Evolutionary conservation across 2,329 filamentous ascomycete species (phyloP).

Genomic region (Tolypocladium cylindrosporum): DNA sequence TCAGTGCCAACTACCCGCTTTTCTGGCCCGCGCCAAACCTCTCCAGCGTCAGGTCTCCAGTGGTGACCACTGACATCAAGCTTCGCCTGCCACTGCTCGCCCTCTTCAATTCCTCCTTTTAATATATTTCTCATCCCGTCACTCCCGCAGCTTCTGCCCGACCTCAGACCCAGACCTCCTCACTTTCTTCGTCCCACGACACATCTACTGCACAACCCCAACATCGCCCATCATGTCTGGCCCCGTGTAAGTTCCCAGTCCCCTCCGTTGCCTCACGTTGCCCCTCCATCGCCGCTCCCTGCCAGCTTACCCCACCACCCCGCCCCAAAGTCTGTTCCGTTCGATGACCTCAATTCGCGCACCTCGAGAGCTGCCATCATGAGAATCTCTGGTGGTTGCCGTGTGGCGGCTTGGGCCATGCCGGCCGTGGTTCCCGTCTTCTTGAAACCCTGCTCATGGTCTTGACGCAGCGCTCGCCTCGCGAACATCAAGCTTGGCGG

Average conservation of each 20-base stretch:
- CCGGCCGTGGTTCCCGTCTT: slow-evolving; percentile 1
- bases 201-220: not conserved
- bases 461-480: slow-evolving; percentile 56
- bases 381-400: slow-evolving; percentile 7
- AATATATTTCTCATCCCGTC: slow-evolving; percentile 6
- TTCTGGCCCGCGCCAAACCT: slow-evolving; percentile 7
- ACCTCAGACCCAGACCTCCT: slow-evolving; percentile 1
- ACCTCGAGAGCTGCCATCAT: slow-evolving; percentile 13
- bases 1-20: not conserved
- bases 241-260: slow-evolving; percentile 49
- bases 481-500: slow-evolving; percentile 63
- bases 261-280: slow-evolving; percentile 12
- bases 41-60: slow-evolving; percentile 3
- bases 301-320: slow-evolving; percentile 28
- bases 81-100: not conserved
- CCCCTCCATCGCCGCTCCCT: slow-evolving; percentile 10
- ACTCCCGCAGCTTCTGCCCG: not conserved
- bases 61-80: slow-evolving; percentile 1
- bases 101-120: not conserved
- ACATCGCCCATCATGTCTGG: slow-evolving; percentile 45
- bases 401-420: not conserved
- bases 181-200: not conserved
- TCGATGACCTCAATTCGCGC: slow-evolving; percentile 25
- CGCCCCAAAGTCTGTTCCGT: slow-evolving; percentile 17
- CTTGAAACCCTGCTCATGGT: slow-evolving; percentile 23